phyloP scores from a whole-genome alignment of 2,329 filamentous ascomycete species.

The Fusarium poae region DNA sequence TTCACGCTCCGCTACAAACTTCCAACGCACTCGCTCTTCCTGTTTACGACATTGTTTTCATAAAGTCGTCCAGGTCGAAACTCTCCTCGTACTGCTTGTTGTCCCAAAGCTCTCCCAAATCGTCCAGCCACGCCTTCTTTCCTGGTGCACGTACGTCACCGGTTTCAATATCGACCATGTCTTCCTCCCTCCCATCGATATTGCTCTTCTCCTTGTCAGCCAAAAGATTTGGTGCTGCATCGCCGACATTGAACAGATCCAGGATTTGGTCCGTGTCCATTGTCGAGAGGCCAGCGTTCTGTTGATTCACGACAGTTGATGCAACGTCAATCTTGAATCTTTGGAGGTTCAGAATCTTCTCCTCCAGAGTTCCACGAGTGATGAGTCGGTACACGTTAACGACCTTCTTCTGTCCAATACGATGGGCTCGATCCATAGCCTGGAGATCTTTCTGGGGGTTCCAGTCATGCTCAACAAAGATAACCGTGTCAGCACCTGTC shows the following conservation, averaged over 20 bases:
- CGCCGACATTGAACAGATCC: slow-evolving; percentile 92
- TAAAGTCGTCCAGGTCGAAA: slow-evolving; percentile 94
- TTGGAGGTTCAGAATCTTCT: slow-evolving; percentile 98
- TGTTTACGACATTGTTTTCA: slow-evolving; percentile 85
- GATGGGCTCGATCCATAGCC: slow-evolving; percentile 98
- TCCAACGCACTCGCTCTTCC: slow-evolving; percentile 4
- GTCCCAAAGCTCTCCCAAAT: slow-evolving; percentile 96
- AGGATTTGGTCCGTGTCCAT: slow-evolving; percentile 99
- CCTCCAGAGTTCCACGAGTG: slow-evolving; percentile 93
- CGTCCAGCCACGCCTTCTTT: slow-evolving; percentile 95
- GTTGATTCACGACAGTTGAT: slow-evolving; percentile 97
- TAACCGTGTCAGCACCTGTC: slow-evolving; percentile 97
- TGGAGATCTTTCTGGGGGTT: slow-evolving; percentile 99
- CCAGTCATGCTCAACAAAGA: slow-evolving; percentile 99
- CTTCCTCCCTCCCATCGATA: slow-evolving; percentile 76
- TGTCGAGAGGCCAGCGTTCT: slow-evolving; percentile 91
- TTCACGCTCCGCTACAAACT: slow-evolving; percentile 12
- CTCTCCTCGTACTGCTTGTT: slow-evolving; percentile 98
- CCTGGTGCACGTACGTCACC: slow-evolving; percentile 96
- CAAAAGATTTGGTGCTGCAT: slow-evolving; percentile 76
- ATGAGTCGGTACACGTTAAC: slow-evolving; percentile 98
- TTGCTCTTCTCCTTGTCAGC: slow-evolving; percentile 70
- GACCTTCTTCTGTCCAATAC: slow-evolving; percentile 99
- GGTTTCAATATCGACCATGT: slow-evolving; percentile 93
- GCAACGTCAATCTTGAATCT: slow-evolving; percentile 99